Evolutionary conservation across 208 protist species (phyloP).

Genomic region (Angomonas deanei): DNA sequence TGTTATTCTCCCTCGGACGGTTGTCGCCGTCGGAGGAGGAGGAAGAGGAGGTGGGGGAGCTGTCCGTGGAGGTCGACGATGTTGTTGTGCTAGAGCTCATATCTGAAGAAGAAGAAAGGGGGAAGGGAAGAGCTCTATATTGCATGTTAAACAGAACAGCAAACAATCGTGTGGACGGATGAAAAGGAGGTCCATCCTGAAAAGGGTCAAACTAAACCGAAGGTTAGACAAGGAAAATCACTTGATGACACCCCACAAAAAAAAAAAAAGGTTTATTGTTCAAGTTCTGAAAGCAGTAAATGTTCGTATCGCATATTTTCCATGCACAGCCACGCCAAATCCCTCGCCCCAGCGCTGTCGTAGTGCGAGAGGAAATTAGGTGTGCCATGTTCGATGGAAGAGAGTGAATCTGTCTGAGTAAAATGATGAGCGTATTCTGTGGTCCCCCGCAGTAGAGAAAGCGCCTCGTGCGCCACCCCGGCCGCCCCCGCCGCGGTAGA

Average conservation of each 20-base stretch:
- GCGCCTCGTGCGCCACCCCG: slow-evolving; percentile 1
- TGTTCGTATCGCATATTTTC: not conserved
- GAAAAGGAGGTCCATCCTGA: too few relatives aligned
- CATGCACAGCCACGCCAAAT: too few relatives aligned
- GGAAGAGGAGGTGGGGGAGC: not conserved
- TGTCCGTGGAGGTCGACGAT: slow-evolving; percentile 1
- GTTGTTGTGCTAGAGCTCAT: not conserved
- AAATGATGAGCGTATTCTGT: too few relatives aligned
- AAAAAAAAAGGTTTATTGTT: not conserved
- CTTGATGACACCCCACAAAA: not conserved
- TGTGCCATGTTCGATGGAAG: too few relatives aligned
- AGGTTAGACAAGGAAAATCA: not conserved
- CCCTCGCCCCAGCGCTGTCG: not conserved
- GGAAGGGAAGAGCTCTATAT: not conserved
- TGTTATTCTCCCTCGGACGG: not conserved
- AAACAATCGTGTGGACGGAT: too few relatives aligned
- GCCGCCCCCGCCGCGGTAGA: not conserved
- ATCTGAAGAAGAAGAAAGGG: not conserved
- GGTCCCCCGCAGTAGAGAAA: not conserved
- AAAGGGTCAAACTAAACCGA: not conserved
- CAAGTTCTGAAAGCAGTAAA: not conserved
- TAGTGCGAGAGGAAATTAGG: not conserved
- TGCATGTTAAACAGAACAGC: too few relatives aligned
- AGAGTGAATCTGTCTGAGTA: too few relatives aligned
- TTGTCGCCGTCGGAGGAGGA: too few relatives aligned